Evolutionary conservation across 2,329 filamentous ascomycete genomes (phyloP).

Genomic region (Claviceps purpurea): DNA sequence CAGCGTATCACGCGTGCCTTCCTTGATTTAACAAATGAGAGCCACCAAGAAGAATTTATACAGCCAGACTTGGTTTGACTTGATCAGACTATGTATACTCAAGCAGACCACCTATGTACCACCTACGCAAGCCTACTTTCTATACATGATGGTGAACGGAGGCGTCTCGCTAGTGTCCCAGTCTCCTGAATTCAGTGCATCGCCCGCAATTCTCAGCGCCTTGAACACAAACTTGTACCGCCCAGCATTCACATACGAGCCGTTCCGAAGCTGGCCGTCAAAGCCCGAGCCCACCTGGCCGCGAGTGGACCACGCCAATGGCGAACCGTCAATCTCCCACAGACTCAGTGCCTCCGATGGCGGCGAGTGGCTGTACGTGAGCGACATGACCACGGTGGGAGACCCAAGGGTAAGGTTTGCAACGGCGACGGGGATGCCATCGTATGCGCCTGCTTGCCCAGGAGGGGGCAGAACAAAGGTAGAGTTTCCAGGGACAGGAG

Average conservation of each 20-base stretch:
- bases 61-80: background rate
- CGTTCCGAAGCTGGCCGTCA: slow-evolving; percentile 27
- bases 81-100: background rate
- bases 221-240: slow-evolving; percentile 29
- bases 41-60: background rate
- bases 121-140: background rate
- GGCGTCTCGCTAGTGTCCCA: slow-evolving; percentile 19
- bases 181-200: slow-evolving; percentile 21
- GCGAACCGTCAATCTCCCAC: background rate
- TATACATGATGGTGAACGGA: background rate
- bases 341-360: background rate
- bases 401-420: background rate
- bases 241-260: slow-evolving; percentile 26
- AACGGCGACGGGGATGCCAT: background rate
- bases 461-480: background rate
- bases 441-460: background rate
- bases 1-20: too few relatives aligned
- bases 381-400: background rate
- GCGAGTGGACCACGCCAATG: background rate
- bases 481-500: background rate
- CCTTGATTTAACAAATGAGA: too few relatives aligned
- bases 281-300: slow-evolving; percentile 11
- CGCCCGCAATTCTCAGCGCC: slow-evolving; percentile 31
- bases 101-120: background rate
- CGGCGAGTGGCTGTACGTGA: background rate